These are phyloP conservation scores for Kuraishia piskuri DNA, from an alignment of 805 yeast genomes.

Conservation along the genomic window DNA sequence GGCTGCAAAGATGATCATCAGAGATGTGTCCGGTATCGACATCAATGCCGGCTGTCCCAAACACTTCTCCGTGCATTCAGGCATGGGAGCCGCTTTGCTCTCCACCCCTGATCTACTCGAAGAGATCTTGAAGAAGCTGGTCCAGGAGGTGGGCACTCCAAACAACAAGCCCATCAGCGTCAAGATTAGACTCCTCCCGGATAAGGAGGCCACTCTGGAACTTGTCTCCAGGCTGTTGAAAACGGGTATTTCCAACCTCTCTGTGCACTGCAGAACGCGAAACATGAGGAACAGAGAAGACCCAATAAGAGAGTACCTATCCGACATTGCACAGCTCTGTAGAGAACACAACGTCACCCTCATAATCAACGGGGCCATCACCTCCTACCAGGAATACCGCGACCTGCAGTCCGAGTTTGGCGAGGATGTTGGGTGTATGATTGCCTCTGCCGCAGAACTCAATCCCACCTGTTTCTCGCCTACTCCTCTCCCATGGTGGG, in stretches of 20 bases:
- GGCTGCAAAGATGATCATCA: conserved; percentile 75
- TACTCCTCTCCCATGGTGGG: conserved; percentile 44
- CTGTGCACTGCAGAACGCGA: conserved; percentile 87
- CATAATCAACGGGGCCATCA: conserved; percentile 75
- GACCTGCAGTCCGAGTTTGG: conserved; percentile 45
- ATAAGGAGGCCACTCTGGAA: conserved; percentile 47
- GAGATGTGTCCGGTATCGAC: conserved; percentile 89
- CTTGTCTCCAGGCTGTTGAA: conserved; percentile 48
- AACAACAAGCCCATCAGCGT: conserved; percentile 76
- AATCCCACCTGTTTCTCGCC: conserved; percentile 71
- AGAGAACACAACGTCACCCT: conserved; percentile 56
- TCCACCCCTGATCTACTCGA: conserved; percentile 74
- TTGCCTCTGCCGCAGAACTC: conserved; percentile 83
- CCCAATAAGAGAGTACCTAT: conserved; percentile 67
- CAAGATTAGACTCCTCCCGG: conserved; percentile 74
- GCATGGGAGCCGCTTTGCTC: conserved; percentile 95
- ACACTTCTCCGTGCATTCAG: conserved; percentile 87
- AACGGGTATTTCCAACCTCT: conserved; percentile 82
- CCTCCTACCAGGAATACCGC: conserved; percentile 41
- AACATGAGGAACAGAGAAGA: conserved; percentile 82
- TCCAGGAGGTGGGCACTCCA: conserved; percentile 74
- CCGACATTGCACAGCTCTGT: conserved; percentile 54
- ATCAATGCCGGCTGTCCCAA: conserved; percentile 97
- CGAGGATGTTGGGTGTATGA: conserved; percentile 79
- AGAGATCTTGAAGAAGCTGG: conserved; percentile 58